Conservation (phyloP, 2,329 filamentous ascomycete species). For the Cercospora nicotianae region DNA sequence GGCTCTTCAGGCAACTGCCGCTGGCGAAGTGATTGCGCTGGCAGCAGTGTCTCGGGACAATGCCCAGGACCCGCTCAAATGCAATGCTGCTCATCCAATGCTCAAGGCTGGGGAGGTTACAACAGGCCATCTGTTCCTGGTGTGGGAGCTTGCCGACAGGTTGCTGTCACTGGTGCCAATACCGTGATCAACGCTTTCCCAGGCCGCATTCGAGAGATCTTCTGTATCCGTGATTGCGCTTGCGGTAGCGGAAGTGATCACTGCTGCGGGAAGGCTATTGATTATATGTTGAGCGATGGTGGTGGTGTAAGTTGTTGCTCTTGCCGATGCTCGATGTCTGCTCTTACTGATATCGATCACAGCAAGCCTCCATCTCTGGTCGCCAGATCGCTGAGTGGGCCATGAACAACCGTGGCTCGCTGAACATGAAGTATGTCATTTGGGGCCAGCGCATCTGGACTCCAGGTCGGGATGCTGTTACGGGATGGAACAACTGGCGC, state of each 20-base stretch:
- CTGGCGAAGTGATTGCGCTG: conserved; percentile 10
- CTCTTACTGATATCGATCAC: neutral
- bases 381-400: conserved; percentile 11
- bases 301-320: neutral
- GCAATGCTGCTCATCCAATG: conserved; percentile 6
- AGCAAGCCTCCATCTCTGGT: conserved; percentile 5
- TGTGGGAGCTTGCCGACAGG: neutral
- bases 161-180: conserved; percentile 4
- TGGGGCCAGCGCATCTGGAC: conserved; percentile 10
- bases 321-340: too few species aligned
- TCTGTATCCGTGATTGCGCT: conserved; percentile 8
- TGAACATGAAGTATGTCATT: conserved; percentile 10
- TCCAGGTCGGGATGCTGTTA: neutral
- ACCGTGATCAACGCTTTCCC: neutral
- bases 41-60: conserved; percentile 1
- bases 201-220: conserved; percentile 3
- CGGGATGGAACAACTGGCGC: conserved; percentile 7
- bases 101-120: conserved; percentile 6
- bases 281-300: conserved; percentile 12
- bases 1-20: conserved; percentile 10
- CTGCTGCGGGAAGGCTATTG: conserved; percentile 15
- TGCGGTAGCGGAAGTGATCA: conserved; percentile 6
- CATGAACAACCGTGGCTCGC: conserved; percentile 6
- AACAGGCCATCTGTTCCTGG: neutral
- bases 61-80: conserved; percentile 8